A percentile compares a stretch with the other conserved stretches of the same genome.
Evolutionary conservation across 2,329 filamentous ascomycete genomes (phyloP).

Genomic region (Phialophora verrucosa): DNA sequence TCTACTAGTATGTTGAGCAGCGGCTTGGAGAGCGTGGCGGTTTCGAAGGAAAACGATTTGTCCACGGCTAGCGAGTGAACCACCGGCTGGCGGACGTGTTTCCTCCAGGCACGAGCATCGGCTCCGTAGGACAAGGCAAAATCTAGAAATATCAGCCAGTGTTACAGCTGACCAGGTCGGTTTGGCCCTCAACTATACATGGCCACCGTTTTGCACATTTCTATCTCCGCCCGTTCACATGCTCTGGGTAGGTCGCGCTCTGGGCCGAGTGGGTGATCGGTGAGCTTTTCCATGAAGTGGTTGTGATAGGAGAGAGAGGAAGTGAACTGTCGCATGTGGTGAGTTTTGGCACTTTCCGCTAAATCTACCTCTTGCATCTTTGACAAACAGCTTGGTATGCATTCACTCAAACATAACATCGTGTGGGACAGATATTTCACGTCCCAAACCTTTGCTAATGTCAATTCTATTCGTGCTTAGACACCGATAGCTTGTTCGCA

Average conservation of each 20-base stretch:
- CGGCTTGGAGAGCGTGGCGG: too few relatives aligned
- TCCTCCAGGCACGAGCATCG: background rate
- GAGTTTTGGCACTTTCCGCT: background rate
- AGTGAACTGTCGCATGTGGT: background rate
- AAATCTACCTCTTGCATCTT: background rate
- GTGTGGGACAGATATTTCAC: too few relatives aligned
- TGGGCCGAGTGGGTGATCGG: background rate
- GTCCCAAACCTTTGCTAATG: too few relatives aligned
- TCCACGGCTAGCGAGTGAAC: too few relatives aligned
- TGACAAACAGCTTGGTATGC: background rate
- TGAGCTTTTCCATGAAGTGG: background rate
- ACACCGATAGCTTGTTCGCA: too few relatives aligned
- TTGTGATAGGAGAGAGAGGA: background rate
- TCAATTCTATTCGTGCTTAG: too few relatives aligned
- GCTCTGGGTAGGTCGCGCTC: background rate
- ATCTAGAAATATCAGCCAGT: too few relatives aligned
- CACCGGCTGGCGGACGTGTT: background rate
- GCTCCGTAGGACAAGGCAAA: background rate
- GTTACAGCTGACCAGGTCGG: background rate
- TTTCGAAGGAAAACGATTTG: too few relatives aligned
- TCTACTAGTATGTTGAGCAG: too few relatives aligned
- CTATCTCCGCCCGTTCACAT: background rate
- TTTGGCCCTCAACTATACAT: background rate
- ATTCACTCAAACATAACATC: background rate
- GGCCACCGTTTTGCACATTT: background rate